phyloP scores from a whole-genome alignment of 2,329 filamentous ascomycete genomes.

The Xylaria sp. region DNA sequence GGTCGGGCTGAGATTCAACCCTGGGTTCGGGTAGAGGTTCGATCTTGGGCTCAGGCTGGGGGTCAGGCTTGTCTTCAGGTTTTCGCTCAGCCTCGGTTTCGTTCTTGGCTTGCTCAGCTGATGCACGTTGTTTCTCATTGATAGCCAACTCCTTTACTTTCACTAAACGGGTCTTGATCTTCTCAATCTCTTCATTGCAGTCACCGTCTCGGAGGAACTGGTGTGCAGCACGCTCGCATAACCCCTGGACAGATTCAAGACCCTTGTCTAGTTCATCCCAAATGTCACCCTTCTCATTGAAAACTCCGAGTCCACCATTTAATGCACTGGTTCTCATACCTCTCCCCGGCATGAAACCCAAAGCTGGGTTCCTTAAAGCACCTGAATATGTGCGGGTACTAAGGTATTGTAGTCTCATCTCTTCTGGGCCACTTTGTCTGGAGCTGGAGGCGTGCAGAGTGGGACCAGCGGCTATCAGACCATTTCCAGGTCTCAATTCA shows the following conservation, averaged over 20 bases:
- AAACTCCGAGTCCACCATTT: constrained; percentile 43
- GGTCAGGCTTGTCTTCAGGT: constrained; percentile 8
- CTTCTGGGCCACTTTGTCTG: constrained; percentile 37
- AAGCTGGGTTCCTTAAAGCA: constrained; percentile 38
- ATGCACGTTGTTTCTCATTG: constrained; percentile 67
- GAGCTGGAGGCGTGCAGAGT: constrained; percentile 25
- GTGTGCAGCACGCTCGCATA: constrained; percentile 88
- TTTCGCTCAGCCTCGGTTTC: constrained; percentile 14
- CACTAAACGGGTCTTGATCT: constrained; percentile 72
- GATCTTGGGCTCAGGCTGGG: constrained; percentile 8
- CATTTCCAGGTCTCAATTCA: constrained; percentile 47
- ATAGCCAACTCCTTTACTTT: constrained; percentile 71
- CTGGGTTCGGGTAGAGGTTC: not conserved
- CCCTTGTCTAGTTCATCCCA: constrained; percentile 82
- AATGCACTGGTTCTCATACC: constrained; percentile 46
- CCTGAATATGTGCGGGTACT: constrained; percentile 55
- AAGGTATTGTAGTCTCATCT: constrained; percentile 53
- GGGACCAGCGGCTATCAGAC: constrained; percentile 42
- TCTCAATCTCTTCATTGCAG: constrained; percentile 79
- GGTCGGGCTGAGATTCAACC: not conserved
- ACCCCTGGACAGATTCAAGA: constrained; percentile 80
- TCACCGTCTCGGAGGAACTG: constrained; percentile 90
- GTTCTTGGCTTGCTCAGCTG: constrained; percentile 60
- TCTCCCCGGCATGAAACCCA: constrained; percentile 42
- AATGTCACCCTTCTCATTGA: constrained; percentile 57